A percentile compares a stretch with the other conserved stretches of the same genome.
Evolutionary conservation across 805 yeast genomes (phyloP).

Genomic region (Yamadazyma takamatsuzukensis): DNA sequence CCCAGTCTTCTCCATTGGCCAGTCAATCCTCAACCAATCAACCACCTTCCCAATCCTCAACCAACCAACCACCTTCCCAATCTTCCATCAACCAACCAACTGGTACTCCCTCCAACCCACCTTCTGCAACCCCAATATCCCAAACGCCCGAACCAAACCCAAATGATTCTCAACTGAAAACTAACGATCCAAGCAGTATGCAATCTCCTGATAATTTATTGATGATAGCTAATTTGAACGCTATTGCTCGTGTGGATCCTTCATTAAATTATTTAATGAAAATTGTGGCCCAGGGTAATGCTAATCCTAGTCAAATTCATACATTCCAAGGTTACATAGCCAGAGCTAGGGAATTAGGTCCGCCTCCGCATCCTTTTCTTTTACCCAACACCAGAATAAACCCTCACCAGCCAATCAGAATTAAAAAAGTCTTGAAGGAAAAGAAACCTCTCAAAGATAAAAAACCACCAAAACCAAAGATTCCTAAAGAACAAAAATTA

Average conservation of each 20-base stretch:
- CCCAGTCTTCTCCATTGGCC: too few relatives aligned
- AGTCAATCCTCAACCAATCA: too few relatives aligned
- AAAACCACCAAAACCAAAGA: constrained; percentile 12
- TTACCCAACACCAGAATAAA: constrained; percentile 10
- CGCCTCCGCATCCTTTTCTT: constrained; percentile 31
- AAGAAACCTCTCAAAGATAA: constrained; percentile 18
- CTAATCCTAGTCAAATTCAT: constrained; percentile 65
- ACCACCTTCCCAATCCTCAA: too few relatives aligned
- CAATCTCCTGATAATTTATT: constrained; percentile 65
- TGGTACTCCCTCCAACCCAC: background rate
- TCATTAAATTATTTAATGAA: constrained; percentile 72
- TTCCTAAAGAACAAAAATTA: constrained; percentile 49
- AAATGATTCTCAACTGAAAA: constrained; percentile 3
- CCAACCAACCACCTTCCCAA: too few relatives aligned
- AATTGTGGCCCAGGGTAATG: constrained; percentile 79
- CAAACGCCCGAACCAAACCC: constrained; percentile 1
- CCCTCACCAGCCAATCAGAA: constrained; percentile 26
- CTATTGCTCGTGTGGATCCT: constrained; percentile 73
- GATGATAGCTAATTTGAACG: constrained; percentile 81
- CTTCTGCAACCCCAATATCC: background rate
- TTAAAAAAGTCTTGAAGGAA: constrained; percentile 17
- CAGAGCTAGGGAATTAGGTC: constrained; percentile 75
- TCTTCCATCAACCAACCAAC: too few relatives aligned
- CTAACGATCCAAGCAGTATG: constrained; percentile 32
- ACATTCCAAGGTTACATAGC: constrained; percentile 79